These are phyloP conservation scores for Alternaria sp. DNA, from an alignment of 2,329 filamentous ascomycete genomes.

Conservation along the genomic window DNA sequence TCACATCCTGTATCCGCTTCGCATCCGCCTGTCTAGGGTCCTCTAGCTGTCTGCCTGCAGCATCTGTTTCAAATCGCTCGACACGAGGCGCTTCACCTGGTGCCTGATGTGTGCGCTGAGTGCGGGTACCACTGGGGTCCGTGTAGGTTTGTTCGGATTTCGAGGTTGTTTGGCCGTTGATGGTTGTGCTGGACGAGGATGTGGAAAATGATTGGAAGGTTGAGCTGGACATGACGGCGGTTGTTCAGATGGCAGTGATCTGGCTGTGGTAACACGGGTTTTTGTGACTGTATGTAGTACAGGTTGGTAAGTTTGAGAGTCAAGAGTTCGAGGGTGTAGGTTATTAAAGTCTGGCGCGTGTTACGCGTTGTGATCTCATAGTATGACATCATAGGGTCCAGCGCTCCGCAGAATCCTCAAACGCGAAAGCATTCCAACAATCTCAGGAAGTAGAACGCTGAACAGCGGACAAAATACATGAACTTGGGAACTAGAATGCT, in stretches of 20 bases:
- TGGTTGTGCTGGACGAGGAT: slow-evolving; percentile 33
- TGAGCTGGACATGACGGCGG: slow-evolving; percentile 22
- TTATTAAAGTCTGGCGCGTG: neutral
- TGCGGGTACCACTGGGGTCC: slow-evolving; percentile 41
- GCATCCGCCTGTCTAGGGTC: slow-evolving; percentile 8
- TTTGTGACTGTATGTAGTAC: neutral
- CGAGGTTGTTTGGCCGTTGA: slow-evolving; percentile 43
- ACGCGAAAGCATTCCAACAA: neutral
- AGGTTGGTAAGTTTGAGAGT: neutral
- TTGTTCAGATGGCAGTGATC: neutral
- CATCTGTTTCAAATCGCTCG: slow-evolving; percentile 39
- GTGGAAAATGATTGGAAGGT: slow-evolving; percentile 40
- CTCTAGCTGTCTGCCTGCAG: slow-evolving; percentile 29
- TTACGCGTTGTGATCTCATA: slow-evolving; percentile 19
- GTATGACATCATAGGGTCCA: slow-evolving; percentile 21
- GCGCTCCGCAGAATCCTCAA: neutral
- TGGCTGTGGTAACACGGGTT: neutral
- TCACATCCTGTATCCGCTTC: slow-evolving; percentile 45
- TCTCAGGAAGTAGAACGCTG: too few species aligned
- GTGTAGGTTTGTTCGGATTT: slow-evolving; percentile 34
- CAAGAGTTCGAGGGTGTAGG: too few species aligned
- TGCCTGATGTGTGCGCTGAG: slow-evolving; percentile 38
- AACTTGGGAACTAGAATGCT: too few species aligned
- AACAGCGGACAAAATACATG: too few species aligned
- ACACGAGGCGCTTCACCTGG: slow-evolving; percentile 37